Evolutionary conservation across 176 grass and related monocot genomes (phyloP).

Genomic region (Triticum timopheevii): DNA sequence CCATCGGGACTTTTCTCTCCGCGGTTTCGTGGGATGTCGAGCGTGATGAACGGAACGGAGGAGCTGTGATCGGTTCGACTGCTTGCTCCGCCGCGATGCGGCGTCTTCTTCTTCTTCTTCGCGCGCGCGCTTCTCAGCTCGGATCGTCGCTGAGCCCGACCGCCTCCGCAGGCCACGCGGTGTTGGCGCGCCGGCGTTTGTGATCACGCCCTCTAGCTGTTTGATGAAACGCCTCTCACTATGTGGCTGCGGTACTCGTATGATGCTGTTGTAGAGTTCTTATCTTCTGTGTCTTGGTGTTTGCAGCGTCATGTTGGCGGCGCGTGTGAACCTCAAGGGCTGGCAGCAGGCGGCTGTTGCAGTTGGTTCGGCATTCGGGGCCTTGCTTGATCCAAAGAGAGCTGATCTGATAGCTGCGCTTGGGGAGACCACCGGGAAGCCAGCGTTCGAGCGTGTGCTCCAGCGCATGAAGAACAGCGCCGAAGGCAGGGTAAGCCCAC

Average conservation of each 20-base stretch:
- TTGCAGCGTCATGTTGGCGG: constrained; percentile 55
- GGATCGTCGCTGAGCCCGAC: too few species aligned
- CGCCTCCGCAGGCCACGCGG: too few species aligned
- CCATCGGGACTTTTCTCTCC: neutral
- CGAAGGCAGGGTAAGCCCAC: constrained; percentile 73
- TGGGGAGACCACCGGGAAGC: constrained; percentile 88
- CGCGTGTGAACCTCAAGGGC: constrained; percentile 68
- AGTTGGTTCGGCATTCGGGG: constrained; percentile 83
- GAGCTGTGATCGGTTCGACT: too few species aligned
- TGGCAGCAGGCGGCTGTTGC: constrained; percentile 93
- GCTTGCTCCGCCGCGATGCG: too few species aligned
- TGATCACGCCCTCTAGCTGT: neutral
- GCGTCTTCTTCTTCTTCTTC: too few species aligned
- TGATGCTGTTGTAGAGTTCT: neutral
- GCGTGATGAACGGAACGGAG: too few species aligned
- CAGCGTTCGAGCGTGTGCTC: constrained; percentile 72
- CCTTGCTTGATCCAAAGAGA: constrained; percentile 86
- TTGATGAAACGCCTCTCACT: constrained; percentile 33
- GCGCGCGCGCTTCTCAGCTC: too few species aligned
- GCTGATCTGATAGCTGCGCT: constrained; percentile 93
- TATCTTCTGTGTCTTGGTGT: neutral
- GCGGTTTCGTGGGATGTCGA: too few species aligned
- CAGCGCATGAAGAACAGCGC: constrained; percentile 71
- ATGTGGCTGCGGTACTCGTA: neutral
- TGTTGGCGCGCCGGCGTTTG: neutral